Percentiles rank a stretch among this genome's conserved stretches.
phyloP scores from a whole-genome alignment of 768 basidiomycete genomes.

The Lactifluus volemus region DNA sequence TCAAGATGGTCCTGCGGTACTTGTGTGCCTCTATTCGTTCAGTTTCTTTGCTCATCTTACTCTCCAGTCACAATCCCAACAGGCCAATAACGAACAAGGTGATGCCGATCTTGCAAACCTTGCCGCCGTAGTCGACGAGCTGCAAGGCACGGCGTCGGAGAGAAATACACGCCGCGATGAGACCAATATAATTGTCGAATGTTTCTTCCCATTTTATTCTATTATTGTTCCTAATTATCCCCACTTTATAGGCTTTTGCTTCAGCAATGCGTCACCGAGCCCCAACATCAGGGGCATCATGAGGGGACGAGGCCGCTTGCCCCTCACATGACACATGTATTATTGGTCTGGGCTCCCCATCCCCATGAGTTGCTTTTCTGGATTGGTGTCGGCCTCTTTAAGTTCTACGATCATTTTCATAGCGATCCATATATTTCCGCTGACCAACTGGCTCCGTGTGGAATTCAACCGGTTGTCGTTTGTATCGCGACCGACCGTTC shows the following conservation, averaged over 20 bases:
- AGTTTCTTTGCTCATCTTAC: background rate
- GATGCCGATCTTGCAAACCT: slow-evolving; percentile 1
- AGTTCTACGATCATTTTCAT: background rate
- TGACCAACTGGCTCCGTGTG: background rate
- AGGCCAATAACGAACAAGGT: background rate
- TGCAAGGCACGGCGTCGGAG: background rate
- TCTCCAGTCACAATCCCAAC: background rate
- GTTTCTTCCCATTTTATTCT: background rate
- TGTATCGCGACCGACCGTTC: background rate
- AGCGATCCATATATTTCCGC: background rate
- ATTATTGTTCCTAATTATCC: background rate
- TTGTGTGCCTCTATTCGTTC: background rate
- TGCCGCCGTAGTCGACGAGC: slow-evolving; percentile 5
- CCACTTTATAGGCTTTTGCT: slow-evolving; percentile 1
- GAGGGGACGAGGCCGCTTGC: background rate
- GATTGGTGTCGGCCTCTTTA: background rate
- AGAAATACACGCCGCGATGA: background rate
- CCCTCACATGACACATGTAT: background rate
- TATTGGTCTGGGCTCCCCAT: background rate
- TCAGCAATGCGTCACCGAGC: slow-evolving; percentile 1
- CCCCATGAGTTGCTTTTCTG: background rate
- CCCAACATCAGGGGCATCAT: background rate
- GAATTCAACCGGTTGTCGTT: background rate
- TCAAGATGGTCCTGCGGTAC: background rate
- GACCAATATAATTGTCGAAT: slow-evolving; percentile 1